Percentiles rank a stretch among this genome's conserved stretches.
These are phyloP conservation scores for Reutealis trisperma DNA, from an alignment of 345 rosid genomes.

Conservation along the genomic window DNA sequence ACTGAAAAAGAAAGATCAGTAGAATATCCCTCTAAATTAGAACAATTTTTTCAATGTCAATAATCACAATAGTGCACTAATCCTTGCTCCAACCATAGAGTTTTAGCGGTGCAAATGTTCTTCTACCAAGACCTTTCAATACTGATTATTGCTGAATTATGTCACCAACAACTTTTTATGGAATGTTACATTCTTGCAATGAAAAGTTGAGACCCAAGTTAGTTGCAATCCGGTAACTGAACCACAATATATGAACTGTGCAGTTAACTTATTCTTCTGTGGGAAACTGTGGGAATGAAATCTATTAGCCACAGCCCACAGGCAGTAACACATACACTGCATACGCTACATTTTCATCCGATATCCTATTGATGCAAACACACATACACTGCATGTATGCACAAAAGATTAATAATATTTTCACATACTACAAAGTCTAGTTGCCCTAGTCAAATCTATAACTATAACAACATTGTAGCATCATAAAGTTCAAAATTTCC, in stretches of 20 bases:
- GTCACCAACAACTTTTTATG: not conserved
- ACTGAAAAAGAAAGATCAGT: not conserved
- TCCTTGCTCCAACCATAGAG: not conserved
- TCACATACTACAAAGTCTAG: not conserved
- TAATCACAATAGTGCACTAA: not conserved
- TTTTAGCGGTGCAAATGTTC: not conserved
- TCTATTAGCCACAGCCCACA: not conserved
- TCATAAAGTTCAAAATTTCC: not conserved
- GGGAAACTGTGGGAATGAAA: not conserved
- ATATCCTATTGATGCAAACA: not conserved
- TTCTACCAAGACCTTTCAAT: not conserved
- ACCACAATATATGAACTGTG: not conserved
- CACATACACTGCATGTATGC: not conserved
- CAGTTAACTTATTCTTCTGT: not conserved
- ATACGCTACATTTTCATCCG: not conserved
- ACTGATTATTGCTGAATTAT: not conserved
- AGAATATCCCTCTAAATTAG: not conserved
- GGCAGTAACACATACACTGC: not conserved
- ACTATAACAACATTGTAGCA: constrained; percentile 3
- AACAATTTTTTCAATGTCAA: not conserved
- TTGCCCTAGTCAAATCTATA: not conserved
- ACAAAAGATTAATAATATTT: not conserved
- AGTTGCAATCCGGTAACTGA: not conserved
- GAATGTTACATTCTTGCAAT: not conserved
- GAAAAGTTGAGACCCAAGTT: not conserved